Evolutionary conservation across 345 rosid species (phyloP).

Genomic region (Syzygium jambos): DNA sequence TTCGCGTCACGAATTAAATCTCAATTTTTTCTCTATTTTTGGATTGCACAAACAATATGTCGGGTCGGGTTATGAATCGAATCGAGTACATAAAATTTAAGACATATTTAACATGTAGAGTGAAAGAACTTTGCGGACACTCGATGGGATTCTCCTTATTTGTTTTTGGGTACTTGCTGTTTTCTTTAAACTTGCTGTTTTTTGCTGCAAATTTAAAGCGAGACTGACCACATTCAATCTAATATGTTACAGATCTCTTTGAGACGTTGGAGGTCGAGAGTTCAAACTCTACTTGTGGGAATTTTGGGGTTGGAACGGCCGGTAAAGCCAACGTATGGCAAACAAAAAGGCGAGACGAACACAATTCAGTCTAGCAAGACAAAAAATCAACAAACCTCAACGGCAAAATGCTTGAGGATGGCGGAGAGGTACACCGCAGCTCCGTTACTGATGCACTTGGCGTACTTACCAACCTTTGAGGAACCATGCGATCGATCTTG

Average conservation of each 20-base stretch:
- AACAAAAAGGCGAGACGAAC: rapidly evolving
- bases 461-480: background rate
- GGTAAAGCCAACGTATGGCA: background rate
- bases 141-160: background rate
- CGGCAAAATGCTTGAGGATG: background rate
- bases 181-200: too few relatives aligned
- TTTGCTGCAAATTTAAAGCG: too few relatives aligned
- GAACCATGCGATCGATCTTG: too few relatives aligned
- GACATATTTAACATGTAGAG: background rate
- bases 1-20: too few relatives aligned
- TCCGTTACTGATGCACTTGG: background rate
- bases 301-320: background rate
- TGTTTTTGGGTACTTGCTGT: background rate
- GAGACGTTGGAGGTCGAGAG: background rate
- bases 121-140: background rate
- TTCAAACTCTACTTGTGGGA: background rate
- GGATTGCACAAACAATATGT: too few relatives aligned
- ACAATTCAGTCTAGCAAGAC: background rate
- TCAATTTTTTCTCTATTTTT: too few relatives aligned
- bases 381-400: background rate
- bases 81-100: too few relatives aligned
- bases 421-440: background rate
- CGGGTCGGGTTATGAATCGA: too few relatives aligned
- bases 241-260: background rate
- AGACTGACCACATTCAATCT: too few relatives aligned